Percentiles rank a stretch among this genome's conserved stretches.
Evolutionary conservation across 441 rosid species (phyloP).

Genomic region (Erodium chrysanthum): DNA sequence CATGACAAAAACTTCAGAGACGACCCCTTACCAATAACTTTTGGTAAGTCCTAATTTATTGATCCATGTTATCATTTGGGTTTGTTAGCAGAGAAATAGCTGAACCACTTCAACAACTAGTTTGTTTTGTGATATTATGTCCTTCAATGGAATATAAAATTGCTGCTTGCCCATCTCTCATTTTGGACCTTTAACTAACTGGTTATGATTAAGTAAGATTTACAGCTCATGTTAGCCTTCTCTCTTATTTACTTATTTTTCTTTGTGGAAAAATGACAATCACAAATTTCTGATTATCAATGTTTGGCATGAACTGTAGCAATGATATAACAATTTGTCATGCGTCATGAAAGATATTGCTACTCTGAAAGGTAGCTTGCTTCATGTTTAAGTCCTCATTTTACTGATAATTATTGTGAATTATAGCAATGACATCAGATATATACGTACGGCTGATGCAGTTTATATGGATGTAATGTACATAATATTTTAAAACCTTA

Average conservation of each 20-base stretch:
- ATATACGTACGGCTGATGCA: conserved; percentile 6
- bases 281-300: too few relatives aligned
- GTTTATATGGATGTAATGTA: conserved; percentile 11
- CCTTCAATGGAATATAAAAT: too few relatives aligned
- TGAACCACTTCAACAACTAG: too few relatives aligned
- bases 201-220: too few relatives aligned
- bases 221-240: too few relatives aligned
- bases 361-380: background rate
- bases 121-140: too few relatives aligned
- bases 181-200: too few relatives aligned
- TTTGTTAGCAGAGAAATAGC: background rate
- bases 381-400: too few relatives aligned
- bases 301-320: background rate
- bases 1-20: conserved; percentile 22
- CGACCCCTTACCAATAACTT: conserved; percentile 13
- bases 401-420: background rate
- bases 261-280: too few relatives aligned
- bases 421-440: background rate
- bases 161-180: too few relatives aligned
- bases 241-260: too few relatives aligned
- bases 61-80: background rate
- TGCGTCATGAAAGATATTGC: background rate
- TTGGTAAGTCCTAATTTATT: conserved; percentile 20
- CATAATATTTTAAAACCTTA: conserved; percentile 4
- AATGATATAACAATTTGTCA: background rate